Conservation (phyloP, 176 grass and related monocot genomes). For the Areca catechu region DNA sequence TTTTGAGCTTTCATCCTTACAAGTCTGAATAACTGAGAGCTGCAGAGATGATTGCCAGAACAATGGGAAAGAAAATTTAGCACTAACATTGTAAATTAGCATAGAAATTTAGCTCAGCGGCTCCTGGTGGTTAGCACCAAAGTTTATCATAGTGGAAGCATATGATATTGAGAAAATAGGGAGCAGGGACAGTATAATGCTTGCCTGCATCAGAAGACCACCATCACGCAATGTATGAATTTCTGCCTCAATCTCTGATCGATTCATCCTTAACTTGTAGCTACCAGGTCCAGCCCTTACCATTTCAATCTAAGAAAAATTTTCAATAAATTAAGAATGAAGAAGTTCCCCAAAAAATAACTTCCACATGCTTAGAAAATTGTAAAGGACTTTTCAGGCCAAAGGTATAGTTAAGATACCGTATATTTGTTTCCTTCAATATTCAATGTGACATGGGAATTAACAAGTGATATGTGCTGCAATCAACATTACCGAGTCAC, state of each 20-base stretch:
- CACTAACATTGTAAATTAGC: no score
- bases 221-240: slow-evolving; percentile 90
- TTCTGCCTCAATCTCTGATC: slow-evolving; percentile 81
- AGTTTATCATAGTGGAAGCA: not conserved
- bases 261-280: slow-evolving; percentile 91
- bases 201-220: slow-evolving; percentile 98
- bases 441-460: slow-evolving; percentile 82
- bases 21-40: no score
- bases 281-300: slow-evolving; percentile 78
- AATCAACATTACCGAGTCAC: slow-evolving; percentile 25
- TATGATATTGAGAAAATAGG: slow-evolving; percentile 1
- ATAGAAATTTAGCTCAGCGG: no score
- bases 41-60: no score
- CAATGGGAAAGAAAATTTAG: no score
- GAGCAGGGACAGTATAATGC: not conserved
- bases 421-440: slow-evolving; percentile 98
- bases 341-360: slow-evolving; percentile 12
- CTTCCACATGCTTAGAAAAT: not conserved
- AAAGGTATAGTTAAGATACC: slow-evolving; percentile 31
- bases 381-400: slow-evolving; percentile 21
- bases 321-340: slow-evolving; percentile 21
- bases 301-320: slow-evolving; percentile 58
- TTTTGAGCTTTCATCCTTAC: no score
- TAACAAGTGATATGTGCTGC: slow-evolving; percentile 99
- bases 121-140: no score